Evolutionary conservation across 371 early-diverging fungal species (phyloP), one percentile per base, ranked within the genome.

Genomic region (Rhizomucor miehei): DNA sequence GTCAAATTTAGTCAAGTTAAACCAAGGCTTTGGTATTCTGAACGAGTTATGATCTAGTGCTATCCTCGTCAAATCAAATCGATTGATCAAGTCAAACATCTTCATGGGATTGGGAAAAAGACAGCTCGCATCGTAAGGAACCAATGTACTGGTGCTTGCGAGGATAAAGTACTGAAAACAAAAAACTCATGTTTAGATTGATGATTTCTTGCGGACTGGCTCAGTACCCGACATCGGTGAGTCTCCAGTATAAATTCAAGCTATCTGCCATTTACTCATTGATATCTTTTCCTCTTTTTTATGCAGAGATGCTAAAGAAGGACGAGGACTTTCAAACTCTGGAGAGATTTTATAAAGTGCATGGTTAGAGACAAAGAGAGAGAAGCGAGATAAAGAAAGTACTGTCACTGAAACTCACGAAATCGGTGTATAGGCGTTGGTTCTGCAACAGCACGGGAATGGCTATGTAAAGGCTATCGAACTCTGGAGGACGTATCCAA

Each of bases 31-130:
- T n/a, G n/a, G n/a, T n/a, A n/a, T 48, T 34, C 6, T 21, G 34
- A 20, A 23, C 14, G 16, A 19, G 17, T 25, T 16, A 2, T 49
- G 16, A 13, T 29, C 29, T 59, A 63, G 56, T 36, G 24, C 6
- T 56, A 55, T 38, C 59, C 64, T 3, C 21, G 34, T 11, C 43
- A 54, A 25, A 48, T 63, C n/a, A 51, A 50, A 6, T 35, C 47
- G 10, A 44, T 43, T 6, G 24, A 25, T 6, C 49, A 63, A 45
- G 56, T 48, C 4, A 23, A 21, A 24, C 11, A 37, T 0, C 21
- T 63, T 3, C 43, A 34, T n/a, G 64, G 64, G 0, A 56, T 63
- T 45, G 64, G 64, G 4, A 39, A 54, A 19, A 63, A 63, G 44
- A 59, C 56, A n/a, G 45, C 47, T 17, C 50, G 56, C 11, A 63